Base-by-base conservation (phyloP, 768 basidiomycete genomes). In the Mycena crocata region DNA sequence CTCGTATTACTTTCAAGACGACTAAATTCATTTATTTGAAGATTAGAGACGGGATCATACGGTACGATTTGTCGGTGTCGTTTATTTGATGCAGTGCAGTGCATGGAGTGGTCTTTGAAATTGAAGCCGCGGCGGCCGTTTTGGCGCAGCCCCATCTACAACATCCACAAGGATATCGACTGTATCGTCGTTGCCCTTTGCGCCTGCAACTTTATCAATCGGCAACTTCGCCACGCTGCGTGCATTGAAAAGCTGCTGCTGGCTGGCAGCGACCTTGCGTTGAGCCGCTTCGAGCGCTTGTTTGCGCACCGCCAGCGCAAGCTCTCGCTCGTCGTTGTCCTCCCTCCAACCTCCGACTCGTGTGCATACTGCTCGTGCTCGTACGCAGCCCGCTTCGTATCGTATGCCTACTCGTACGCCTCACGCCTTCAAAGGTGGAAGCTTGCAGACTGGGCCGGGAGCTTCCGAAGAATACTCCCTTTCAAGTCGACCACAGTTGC, bases 361-460 rank as follows among this genome's bases (percentile, higher is more conserved):
- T 58, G 3, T 21, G 57, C 45, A 24, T 58, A 42, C 44, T n/a
- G 42, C 42, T 57, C 56, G 12, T 10, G 23, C 17, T 42, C 28
- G 55, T 56, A 31, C 30, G 39, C 55, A 8, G 42, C 55, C 55
- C 30, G 55, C 56, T 45, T 44, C 44, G 2, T 44, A 28, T 45
- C 30, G 14, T 44, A 45, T 17, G 56, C 56, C 2, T 42, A 19
- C 39, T 42, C 35, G n/a, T 32, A 30, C 19, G 28, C 30, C 21
- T 57, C 55, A 28, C 30, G 55, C 55, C n/a, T n/a, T n/a, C n/a
- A n/a, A n/a, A n/a, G n/a, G n/a, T n/a, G n/a, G n/a, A n/a, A n/a
- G n/a, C n/a, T n/a, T n/a, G n/a, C n/a, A n/a, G n/a, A n/a, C n/a
- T n/a, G n/a, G n/a, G n/a, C n/a, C n/a, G n/a, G n/a, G n/a, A n/a